Percentiles rank a stretch among this genome's conserved stretches.
Conservation (phyloP, 163 green algal species). For the Scenedesmus sp. region DNA sequence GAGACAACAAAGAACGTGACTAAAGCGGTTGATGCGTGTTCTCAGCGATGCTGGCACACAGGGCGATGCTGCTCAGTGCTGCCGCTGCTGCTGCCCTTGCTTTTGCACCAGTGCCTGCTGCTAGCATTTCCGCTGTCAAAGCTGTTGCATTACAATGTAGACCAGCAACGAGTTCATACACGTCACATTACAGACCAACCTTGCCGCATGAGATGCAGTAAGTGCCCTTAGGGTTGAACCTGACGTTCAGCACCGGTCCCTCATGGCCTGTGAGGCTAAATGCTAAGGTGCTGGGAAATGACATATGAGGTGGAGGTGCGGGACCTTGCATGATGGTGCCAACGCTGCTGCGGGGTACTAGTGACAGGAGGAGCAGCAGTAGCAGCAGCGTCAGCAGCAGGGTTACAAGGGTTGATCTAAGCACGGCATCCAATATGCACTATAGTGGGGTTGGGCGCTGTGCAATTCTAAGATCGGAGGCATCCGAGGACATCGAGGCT, state of each 20-base stretch:
- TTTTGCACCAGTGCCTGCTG: not conserved
- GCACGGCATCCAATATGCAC: not conserved
- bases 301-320: not conserved
- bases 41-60: not conserved
- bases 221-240: conserved; percentile 88
- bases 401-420: not conserved
- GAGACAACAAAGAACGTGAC: too few relatives aligned
- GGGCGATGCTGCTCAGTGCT: not conserved
- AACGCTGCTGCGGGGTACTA: not conserved
- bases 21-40: not conserved
- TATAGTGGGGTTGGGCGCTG: not conserved
- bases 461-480: not conserved
- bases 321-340: not conserved
- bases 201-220: conserved; percentile 93
- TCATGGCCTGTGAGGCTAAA: conserved; percentile 78
- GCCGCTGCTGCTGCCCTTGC: not conserved
- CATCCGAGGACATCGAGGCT: not conserved
- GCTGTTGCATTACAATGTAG: too few relatives aligned
- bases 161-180: too few relatives aligned
- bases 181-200: too few relatives aligned
- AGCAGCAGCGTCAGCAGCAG: not conserved
- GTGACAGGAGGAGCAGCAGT: not conserved
- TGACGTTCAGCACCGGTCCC: conserved; percentile 87
- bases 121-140: not conserved
- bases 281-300: conserved; percentile 3